Base-by-base conservation (phyloP, 495 filamentous ascomycete genomes). In the Hyaloscypha bicolor region DNA sequence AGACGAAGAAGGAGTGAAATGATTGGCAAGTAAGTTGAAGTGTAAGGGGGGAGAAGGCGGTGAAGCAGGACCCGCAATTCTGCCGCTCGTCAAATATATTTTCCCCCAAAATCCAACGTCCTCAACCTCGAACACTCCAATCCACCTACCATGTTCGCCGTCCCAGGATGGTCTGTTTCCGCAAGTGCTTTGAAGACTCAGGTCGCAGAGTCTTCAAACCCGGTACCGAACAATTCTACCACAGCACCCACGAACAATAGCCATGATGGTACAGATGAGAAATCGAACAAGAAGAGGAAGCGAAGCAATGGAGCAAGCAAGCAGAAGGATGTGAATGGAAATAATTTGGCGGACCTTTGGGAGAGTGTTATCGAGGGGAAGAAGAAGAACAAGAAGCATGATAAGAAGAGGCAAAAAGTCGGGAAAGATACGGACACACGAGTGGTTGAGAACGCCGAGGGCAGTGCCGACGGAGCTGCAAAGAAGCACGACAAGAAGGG, bases 151-250 rank as follows among this genome's bases (percentile, higher is more conserved):
- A 97, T 99, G 95, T 99, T 99, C 76, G 87, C 93, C 5, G 94
- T 97, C 62, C 91, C 91, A 69, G 95, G 94, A 68, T 96, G 93
- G 91, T 90, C 91, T 25, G 81, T 97, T 31, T 84, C 91, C 67
- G 83, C 87, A 61, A 83, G 86, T 70, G 80, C 80, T 56, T 85
- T 93, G 60, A 92, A 90, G 77, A 76, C 85, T 29, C 93, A 97
- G 79, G 83, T 78, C 33, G 66, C 73, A 33, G 72, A 68, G 37
- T 32, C 62, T 22, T 22, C 39, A 39, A 64, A 63, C 9, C 19
- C 33, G 9, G 29, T 32, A 21, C 30, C 59, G 6, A 61, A 33
- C 33, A 62, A 39, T 62, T 69, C 62, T 21, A 64, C 39, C 63
- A 68, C 60, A 14, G 37, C 77, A 37, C 48, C 63, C 5, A 75